phyloP scores from a whole-genome alignment of 352 stramenopile genomes.

The Globisporangium parvum region DNA sequence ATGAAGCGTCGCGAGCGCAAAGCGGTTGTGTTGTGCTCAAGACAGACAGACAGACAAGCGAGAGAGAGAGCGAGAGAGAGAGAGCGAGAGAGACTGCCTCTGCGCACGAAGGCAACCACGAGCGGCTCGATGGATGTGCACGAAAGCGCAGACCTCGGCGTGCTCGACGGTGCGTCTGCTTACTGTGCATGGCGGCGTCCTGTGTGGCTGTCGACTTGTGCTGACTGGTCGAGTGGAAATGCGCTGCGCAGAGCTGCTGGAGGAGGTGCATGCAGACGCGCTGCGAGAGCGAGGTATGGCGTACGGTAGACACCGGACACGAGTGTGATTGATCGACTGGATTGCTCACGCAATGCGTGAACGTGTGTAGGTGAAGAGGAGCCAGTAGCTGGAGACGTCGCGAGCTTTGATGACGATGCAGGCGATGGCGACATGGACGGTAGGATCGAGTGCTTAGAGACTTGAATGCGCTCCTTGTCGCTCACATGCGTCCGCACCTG shows the following conservation, averaged over 20 bases:
- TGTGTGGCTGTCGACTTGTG: neutral
- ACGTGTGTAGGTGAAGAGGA: neutral
- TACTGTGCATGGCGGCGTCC: neutral
- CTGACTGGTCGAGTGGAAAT: neutral
- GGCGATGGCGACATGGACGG: neutral
- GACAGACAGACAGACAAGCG: no score
- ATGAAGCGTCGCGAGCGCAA: no score
- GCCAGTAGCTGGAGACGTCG: neutral
- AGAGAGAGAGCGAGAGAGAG: no score
- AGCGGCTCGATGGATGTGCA: no score
- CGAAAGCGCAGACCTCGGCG: no score
- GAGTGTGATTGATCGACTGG: neutral
- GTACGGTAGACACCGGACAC: neutral
- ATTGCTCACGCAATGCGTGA: neutral
- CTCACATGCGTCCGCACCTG: neutral
- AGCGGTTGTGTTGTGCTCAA: no score
- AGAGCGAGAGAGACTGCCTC: no score
- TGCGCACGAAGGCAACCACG: no score
- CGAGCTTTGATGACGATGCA: neutral
- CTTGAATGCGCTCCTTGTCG: no score
- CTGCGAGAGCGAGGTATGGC: slow-evolving; percentile 6
- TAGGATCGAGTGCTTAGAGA: neutral
- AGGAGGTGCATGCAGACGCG: slow-evolving; percentile 7
- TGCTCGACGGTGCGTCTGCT: no score
- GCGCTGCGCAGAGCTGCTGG: slow-evolving; percentile 6